Evolutionary conservation across 2,329 filamentous ascomycete genomes (phyloP).

Genomic region (Hymenoscyphus infarciens): DNA sequence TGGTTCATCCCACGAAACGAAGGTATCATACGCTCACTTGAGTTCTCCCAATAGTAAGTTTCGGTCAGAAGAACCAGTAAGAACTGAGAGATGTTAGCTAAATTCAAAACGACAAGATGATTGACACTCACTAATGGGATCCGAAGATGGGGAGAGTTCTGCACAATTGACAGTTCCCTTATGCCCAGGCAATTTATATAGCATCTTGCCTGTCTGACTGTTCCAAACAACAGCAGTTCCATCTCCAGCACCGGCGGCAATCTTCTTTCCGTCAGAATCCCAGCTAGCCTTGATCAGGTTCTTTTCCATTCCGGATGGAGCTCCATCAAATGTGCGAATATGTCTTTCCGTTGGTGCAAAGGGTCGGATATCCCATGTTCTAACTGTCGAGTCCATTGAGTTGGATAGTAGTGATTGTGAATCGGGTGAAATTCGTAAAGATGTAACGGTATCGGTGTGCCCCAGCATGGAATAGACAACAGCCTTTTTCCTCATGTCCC

Average conservation of each 20-base stretch:
- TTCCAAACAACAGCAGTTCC: conserved; percentile 92
- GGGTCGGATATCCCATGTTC: conserved; percentile 93
- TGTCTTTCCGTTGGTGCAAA: conserved; percentile 87
- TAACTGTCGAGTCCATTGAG: conserved; percentile 87
- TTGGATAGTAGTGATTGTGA: conserved; percentile 87
- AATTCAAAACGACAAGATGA: conserved; percentile 1
- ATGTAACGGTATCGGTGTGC: conserved; percentile 89
- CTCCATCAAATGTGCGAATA: conserved; percentile 88
- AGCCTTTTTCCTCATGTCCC: conserved; percentile 90
- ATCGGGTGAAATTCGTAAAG: conserved; percentile 86
- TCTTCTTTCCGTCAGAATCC: conserved; percentile 80
- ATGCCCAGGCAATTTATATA: conserved; percentile 94
- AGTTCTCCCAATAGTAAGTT: conserved; percentile 82
- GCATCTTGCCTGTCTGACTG: conserved; percentile 76
- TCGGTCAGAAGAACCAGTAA: conserved; percentile 86
- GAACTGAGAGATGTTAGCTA: conserved; percentile 51
- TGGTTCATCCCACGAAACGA: background rate
- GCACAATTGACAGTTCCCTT: conserved; percentile 94
- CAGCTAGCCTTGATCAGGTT: conserved; percentile 89
- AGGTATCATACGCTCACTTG: conserved; percentile 44
- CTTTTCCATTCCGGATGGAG: conserved; percentile 80
- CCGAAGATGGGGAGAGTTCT: conserved; percentile 78
- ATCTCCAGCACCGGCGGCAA: conserved; percentile 86
- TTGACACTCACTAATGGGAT: conserved; percentile 75
- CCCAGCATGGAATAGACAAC: conserved; percentile 84